Base-by-base conservation (phyloP, 306 rosid genomes). In the Lablab purpureus region DNA sequence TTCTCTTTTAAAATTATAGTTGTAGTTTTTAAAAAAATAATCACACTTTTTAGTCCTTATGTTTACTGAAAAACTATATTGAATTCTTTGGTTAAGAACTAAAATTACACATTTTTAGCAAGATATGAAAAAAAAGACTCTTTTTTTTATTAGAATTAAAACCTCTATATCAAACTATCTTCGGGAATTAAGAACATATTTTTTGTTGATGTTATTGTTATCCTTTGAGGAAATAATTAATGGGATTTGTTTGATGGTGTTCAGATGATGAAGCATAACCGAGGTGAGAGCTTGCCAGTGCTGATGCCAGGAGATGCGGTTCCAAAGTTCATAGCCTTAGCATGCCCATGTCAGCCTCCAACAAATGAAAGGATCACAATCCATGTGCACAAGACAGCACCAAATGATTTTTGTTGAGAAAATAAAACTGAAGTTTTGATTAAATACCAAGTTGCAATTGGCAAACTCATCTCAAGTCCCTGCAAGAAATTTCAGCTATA, bases 261-360 rank as follows among this genome's bases (percentile, higher is more conserved):
- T 51, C 74, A 90, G 94, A 76, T 71, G 85, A 73, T 23, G 71
- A 79, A 89, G 68, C 79, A 62, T 62, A 67, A 62, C 13, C 46
- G 69, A 18, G 28, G 4, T 10, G 52, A 27, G 74, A 89, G 92
- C 77, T 60, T 90, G 60, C 80, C 95, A 0, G 97, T 92, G 73
- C 18, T 89, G 89, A 92, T 92, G 97, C 97, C 97, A 9, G 97
- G 97, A 36, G 97, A 92, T 43, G 77, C 75, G 19, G 82, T 92
- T 12, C 97, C 97, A 11, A 92, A 63, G 79, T 92, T 92, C 89
- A 82, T 92, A 64, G 97, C 91, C 13, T 5, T 87, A 79, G 87
- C 84, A 58, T 87, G 97, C 36, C 91, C 97, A 10, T 79, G 88
- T 82, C 81, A 84, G 80, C 89, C 77, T 82, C 89, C 86, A 4